Evolutionary conservation across 2,329 filamentous ascomycete species (phyloP).

Genomic region (Fusarium sp.): DNA sequence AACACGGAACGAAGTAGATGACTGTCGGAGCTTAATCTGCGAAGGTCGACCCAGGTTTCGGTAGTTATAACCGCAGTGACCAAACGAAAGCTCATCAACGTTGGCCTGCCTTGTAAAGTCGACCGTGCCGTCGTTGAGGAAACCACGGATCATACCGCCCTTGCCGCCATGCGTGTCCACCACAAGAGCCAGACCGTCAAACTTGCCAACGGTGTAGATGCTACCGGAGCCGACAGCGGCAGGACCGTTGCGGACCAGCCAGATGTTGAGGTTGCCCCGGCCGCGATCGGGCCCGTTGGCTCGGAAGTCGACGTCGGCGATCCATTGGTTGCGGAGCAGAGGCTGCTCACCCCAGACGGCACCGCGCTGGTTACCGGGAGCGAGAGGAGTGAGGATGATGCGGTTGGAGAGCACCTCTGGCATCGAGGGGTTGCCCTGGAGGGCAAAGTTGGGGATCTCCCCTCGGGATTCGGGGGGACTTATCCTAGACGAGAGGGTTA

Average conservation of each 20-base stretch:
- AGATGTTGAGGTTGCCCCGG: constrained; percentile 90
- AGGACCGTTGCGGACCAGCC: constrained; percentile 78
- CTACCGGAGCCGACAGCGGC: constrained; percentile 72
- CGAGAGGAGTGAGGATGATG: constrained; percentile 86
- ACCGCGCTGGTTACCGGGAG: constrained; percentile 83
- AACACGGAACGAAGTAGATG: constrained; percentile 72
- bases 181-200: constrained; percentile 89
- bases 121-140: constrained; percentile 87
- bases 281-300: constrained; percentile 84
- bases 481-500: constrained; percentile 58
- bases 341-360: constrained; percentile 77
- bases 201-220: constrained; percentile 83
- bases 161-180: constrained; percentile 81
- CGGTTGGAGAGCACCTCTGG: constrained; percentile 84
- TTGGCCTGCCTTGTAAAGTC: constrained; percentile 76
- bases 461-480: constrained; percentile 63
- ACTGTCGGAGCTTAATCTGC: constrained; percentile 75
- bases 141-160: constrained; percentile 84
- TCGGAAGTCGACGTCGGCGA: constrained; percentile 84
- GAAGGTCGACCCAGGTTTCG: constrained; percentile 89
- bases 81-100: constrained; percentile 89
- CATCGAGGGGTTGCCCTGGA: constrained; percentile 61
- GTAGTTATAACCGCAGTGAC: constrained; percentile 89
- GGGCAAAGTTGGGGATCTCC: constrained; percentile 62
- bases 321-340: constrained; percentile 74